Evolutionary conservation across 495 filamentous ascomycete species (phyloP), one percentile per base, ranked within the genome.

Genomic region (Hypoxylon rickii): DNA sequence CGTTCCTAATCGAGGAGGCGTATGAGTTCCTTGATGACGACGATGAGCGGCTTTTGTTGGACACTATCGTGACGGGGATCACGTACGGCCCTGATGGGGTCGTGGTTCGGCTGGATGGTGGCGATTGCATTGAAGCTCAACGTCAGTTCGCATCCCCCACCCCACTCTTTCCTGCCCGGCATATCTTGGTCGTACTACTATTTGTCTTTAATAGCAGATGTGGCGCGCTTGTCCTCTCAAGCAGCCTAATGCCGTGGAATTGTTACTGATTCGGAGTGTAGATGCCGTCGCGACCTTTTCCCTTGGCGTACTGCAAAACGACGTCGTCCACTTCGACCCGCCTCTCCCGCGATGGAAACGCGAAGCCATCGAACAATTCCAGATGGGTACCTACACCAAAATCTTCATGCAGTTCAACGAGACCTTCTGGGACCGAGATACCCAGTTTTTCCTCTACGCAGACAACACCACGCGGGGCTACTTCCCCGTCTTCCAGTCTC

Each of bases 301-400:
- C 1, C 63, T 91, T 5, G 88, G 87, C 7, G 87, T 89, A 1
- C 73, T 90, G 1, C 88, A 89, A 66, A 81, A 83, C 47, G 74
- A 83, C 43, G 74, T 75, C 1, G 79, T 90, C 2, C 68, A 64
- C 0, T 92, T 90, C 65, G 61, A 68, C 8, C 88, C 88, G 0
- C 62, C 69, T 2, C 74, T 90, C 0, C 88, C 88, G 0, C 65
- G 70, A 7, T 89, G 86, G 87, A 90, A 92, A 61, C 73, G 77
- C 8, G 77, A 77, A 17, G 83, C 82, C 6, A 86, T 89, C 57
- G 77, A 81, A 4, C 81, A 79, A 36, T 88, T 88, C 68, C 76
- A 78, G 52, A 88, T 92, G 81, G 86, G 82, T 18, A 90, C 84
- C 1, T 92, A 90, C 73, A 90, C 86, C 48, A 90, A 90, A 63